Evolutionary conservation across 805 yeast species (phyloP), one percentile per base, ranked within the genome.

Genomic region (Candida silvatica): DNA sequence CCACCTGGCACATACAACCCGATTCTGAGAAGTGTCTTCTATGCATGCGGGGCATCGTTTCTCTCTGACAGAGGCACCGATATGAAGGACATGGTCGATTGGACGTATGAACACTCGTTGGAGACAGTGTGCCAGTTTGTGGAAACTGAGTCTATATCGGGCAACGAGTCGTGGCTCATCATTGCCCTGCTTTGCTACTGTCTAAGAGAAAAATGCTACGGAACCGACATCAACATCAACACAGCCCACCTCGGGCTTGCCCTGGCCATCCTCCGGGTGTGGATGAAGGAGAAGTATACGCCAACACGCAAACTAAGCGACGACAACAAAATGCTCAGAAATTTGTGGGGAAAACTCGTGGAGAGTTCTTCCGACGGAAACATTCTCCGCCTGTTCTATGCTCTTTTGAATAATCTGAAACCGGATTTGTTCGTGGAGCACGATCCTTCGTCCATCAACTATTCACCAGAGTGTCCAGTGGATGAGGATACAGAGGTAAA

Each of bases 21-120:
- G 3, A 44, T 56, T 5, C 39, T 64, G 29, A 46, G 51, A 34
- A 49, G 48, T n/a, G 52, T 66, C 3, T 64, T 64, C 15, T 45
- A 51, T 32, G 61, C 67, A 8, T 64, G 69, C 47, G 71, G 70
- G 6, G 62, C 66, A 3, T 45, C 68, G 0, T 63, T 48, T 39
- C 37, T 64, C 9, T 57, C 60, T 4, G 59, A 60, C 58, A 46
- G 48, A 11, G 50, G 54, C 17, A 48, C 51, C 1, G 54, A 48
- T 4, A 42, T 60, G 39, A 35, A 49, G 12, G 31, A 41, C 11
- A 20, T 54, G 6, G 43, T 56, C 4, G 39, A 46, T 7, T 40
- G 42, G 17, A 59, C 51, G 23, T 47, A 51, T 19, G 38, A 36
- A 11, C 47, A 47, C 5, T 43, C 56, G 3, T 31, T 44, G 7